A percentile compares a stretch with the other conserved stretches of the same genome.
Evolutionary conservation across 345 rosid genomes (phyloP).

Genomic region (Citropsis articulata): DNA sequence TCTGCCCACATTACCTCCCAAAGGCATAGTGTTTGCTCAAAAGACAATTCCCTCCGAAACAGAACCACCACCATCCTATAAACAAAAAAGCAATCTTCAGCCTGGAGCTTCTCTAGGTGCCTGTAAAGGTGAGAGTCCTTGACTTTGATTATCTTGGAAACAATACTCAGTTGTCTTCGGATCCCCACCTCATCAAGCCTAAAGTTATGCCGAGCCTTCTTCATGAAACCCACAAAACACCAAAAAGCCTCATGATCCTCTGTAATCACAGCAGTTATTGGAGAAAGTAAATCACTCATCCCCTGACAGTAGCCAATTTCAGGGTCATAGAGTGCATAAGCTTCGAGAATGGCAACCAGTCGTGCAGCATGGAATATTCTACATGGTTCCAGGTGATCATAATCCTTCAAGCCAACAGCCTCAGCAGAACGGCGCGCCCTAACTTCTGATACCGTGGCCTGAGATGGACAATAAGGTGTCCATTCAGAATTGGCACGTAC

Average conservation of each 20-base stretch:
- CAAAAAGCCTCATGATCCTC: conserved; percentile 95
- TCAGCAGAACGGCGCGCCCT: conserved; percentile 66
- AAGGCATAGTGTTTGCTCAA: conserved; percentile 79
- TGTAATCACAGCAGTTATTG: conserved; percentile 65
- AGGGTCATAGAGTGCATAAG: conserved; percentile 82
- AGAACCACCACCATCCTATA: conserved; percentile 96
- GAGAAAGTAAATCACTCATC: conserved; percentile 96
- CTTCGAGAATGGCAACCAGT: conserved; percentile 89
- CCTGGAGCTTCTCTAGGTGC: conserved; percentile 87
- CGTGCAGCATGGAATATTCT: conserved; percentile 92
- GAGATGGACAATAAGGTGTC: conserved; percentile 55
- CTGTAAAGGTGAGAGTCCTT: conserved; percentile 87
- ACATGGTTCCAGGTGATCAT: conserved; percentile 67
- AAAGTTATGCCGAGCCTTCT: conserved; percentile 92
- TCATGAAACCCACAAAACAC: conserved; percentile 97
- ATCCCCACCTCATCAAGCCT: conserved; percentile 93
- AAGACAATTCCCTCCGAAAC: conserved; percentile 80
- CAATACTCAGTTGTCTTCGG: conserved; percentile 73
- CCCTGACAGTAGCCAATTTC: conserved; percentile 99
- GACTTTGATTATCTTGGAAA: conserved; percentile 80
- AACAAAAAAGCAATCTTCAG: conserved; percentile 95
- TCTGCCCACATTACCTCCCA: conserved; percentile 99
- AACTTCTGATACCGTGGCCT: conserved; percentile 55
- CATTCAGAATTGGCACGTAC: conserved; percentile 92
- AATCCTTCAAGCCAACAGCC: conserved; percentile 78